Base-by-base conservation (phyloP, 257 asterid species). In the Solanum paucissectum region DNA sequence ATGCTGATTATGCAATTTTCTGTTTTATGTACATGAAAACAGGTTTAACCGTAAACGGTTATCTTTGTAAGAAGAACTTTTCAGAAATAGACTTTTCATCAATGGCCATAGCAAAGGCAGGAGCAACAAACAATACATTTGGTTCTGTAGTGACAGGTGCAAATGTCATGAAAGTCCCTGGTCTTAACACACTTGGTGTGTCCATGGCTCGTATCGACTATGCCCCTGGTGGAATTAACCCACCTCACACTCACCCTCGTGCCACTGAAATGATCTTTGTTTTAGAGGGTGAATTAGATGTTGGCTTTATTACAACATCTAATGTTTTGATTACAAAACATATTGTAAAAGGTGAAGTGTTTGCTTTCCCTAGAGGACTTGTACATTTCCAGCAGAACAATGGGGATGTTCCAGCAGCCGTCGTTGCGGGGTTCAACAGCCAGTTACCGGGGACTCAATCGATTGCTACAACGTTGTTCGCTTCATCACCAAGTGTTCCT, bases 371-470 rank as follows among this genome's bases (percentile, higher is more conserved):
- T 0, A 93, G 86, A 86, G 95, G 94, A 1, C 93, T 94, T 33
- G 91, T 93, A 62, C 97, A 95, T 74, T 89, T 89, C 81, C 91
- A 89, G 16, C 87, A 89, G 86, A 89, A 89, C 55, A 89, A 89
- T 83, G 96, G 95, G 2, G 33, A 85, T 11, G 42, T 72, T 4
- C 86, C 94, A 0, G 96, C 96, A 1, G 89, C 98, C 14, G 96
- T 91, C 14, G 85, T 93, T 29, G 68, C 94, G 52, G 98, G 93
- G 21, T 95, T 95, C 93, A 95, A 95, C 85, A 93, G 98, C 86
- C 98, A 95, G 90, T 88, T 95, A 8, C 94, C 95, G 0, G 98
- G 98, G 9, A 94, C 98, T 8, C 95, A 92, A 90, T 92, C 95
- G 16, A 88, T 95, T n/a, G 93, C 93, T 29, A 87, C 89, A 75